Conservation (phyloP, 148 eudicot genomes). For the Tetragonia tetragonoides region DNA sequence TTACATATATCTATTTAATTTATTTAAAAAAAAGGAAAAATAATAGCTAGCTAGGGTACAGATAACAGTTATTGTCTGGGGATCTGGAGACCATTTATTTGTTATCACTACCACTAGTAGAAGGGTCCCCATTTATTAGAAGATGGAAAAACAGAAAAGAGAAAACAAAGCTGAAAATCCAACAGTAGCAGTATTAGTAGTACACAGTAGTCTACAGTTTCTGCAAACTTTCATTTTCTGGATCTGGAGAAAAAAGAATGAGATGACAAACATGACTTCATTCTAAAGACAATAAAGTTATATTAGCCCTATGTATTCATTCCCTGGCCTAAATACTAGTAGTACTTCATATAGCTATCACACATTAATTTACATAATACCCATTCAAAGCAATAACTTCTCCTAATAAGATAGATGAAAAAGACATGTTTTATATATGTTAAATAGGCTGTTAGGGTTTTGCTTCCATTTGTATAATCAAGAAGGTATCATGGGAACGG, state of each 20-base stretch:
- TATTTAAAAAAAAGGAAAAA: too few relatives aligned
- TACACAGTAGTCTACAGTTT: not conserved
- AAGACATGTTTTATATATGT: too few relatives aligned
- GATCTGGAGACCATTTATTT: constrained; percentile 33
- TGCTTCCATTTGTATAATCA: too few relatives aligned
- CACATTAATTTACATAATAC: too few relatives aligned
- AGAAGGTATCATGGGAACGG: too few relatives aligned
- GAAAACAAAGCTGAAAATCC: not conserved
- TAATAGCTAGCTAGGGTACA: not conserved
- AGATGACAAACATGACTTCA: constrained; percentile 18
- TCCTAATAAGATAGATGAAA: too few relatives aligned
- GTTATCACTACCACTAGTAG: not conserved
- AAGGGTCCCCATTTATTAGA: not conserved
- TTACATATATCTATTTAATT: too few relatives aligned
- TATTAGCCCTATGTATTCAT: too few relatives aligned
- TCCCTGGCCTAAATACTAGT: too few relatives aligned
- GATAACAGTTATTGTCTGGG: constrained; percentile 26
- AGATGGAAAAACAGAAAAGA: not conserved
- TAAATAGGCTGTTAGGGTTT: too few relatives aligned
- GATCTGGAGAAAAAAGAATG: constrained; percentile 25
- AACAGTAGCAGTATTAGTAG: constrained; percentile 4
- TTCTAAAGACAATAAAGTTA: not conserved
- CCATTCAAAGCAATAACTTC: too few relatives aligned
- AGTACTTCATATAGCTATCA: too few relatives aligned
- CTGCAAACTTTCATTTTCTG: constrained; percentile 28